Conservation (phyloP, 2,329 filamentous ascomycete species). For the Ophiosphaerella narmari region DNA sequence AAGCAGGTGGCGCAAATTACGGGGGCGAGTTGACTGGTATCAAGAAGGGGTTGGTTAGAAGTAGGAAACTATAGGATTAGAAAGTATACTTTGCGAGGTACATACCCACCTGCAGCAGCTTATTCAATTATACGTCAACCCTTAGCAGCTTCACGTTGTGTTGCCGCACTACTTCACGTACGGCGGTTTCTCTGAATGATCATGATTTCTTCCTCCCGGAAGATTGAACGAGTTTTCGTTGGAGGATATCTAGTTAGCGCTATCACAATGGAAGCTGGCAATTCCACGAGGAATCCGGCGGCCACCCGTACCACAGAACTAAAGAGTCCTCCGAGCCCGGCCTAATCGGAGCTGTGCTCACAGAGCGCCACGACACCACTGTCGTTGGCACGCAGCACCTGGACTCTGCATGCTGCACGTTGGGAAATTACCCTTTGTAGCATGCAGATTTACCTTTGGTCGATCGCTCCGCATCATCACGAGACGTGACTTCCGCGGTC, state of each 20-base stretch:
- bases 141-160: too few relatives aligned
- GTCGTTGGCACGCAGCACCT: background rate
- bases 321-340: background rate
- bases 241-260: too few relatives aligned
- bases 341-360: background rate
- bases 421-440: background rate
- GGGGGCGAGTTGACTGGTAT: constrained; percentile 92
- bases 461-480: constrained; percentile 1
- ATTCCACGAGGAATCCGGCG: background rate
- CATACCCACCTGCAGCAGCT: background rate
- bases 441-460: background rate
- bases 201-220: too few relatives aligned
- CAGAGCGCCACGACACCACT: background rate
- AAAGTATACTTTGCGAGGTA: background rate
- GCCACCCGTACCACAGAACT: background rate
- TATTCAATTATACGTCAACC: background rate
- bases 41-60: constrained; percentile 91
- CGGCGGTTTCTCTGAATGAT: too few relatives aligned
- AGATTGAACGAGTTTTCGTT: too few relatives aligned
- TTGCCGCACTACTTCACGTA: too few relatives aligned
- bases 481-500: background rate
- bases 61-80: constrained; percentile 77
- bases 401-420: background rate
- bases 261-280: too few relatives aligned
- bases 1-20: constrained; percentile 68